Conservation (phyloP, 345 rosid genomes). For the Aegle marmelos region DNA sequence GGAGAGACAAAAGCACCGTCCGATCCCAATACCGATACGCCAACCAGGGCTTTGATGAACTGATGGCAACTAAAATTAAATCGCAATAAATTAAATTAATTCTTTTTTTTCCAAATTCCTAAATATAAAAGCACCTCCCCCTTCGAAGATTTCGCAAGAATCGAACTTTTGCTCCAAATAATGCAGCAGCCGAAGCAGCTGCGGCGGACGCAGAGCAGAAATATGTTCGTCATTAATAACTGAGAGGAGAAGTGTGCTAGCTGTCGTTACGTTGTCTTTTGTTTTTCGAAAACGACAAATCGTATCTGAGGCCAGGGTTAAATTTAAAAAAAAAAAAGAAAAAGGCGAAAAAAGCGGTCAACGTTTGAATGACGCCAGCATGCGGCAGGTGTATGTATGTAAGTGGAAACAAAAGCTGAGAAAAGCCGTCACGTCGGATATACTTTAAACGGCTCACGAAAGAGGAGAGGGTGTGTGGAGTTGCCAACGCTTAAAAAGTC, state of each 20-base stretch:
- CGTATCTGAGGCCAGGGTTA: not conserved
- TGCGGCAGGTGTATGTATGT: too few species aligned
- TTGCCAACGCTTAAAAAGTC: constrained; percentile 13
- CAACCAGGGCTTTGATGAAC: not conserved
- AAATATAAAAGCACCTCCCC: not conserved
- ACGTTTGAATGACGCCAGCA: constrained; percentile 24
- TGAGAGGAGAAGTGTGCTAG: not conserved
- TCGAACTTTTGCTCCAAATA: not conserved
- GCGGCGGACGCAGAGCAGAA: not conserved
- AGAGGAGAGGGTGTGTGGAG: not conserved
- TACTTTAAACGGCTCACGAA: constrained; percentile 25
- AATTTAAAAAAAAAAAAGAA: not conserved
- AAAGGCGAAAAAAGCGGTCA: constrained; percentile 9
- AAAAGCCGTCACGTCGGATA: constrained; percentile 40
- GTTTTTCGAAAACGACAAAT: not conserved
- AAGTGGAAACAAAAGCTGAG: constrained; percentile 35
- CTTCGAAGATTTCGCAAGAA: not conserved
- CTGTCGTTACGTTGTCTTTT: not conserved
- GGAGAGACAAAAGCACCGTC: constrained; percentile 33
- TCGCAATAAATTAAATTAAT: not conserved
- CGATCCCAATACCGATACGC: constrained; percentile 37
- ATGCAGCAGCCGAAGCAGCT: not conserved
- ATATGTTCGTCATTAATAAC: too few species aligned
- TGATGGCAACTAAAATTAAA: not conserved
- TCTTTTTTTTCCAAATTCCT: not conserved